Conservation (phyloP, 345 rosid species). For the Euphorbia peplus region DNA sequence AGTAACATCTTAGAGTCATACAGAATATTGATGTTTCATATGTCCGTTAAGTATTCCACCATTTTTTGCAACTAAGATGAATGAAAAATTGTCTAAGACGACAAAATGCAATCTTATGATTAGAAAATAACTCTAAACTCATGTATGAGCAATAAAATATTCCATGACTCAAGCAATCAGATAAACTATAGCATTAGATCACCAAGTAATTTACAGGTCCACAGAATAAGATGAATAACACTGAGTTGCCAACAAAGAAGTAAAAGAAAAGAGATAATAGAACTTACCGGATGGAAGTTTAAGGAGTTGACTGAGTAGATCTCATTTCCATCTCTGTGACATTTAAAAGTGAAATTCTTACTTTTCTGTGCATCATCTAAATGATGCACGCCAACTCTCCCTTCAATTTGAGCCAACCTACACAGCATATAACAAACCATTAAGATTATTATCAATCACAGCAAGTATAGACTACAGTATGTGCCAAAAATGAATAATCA, state of each 20-base stretch:
- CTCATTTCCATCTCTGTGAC: slow-evolving; percentile 90
- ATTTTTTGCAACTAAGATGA: background rate
- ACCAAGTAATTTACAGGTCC: background rate
- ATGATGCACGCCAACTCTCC: slow-evolving; percentile 96
- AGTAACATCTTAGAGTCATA: background rate
- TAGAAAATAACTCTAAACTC: background rate
- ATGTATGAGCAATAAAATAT: background rate
- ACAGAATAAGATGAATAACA: background rate
- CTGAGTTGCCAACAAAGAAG: background rate
- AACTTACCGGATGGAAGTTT: slow-evolving; percentile 93
- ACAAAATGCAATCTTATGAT: background rate
- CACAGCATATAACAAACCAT: slow-evolving; percentile 9
- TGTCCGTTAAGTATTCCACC: background rate
- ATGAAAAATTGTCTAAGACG: background rate
- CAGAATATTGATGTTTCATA: background rate
- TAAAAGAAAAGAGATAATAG: slow-evolving; percentile 3
- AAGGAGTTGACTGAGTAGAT: slow-evolving; percentile 91
- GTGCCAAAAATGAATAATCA: background rate
- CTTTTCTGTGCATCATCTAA: slow-evolving; percentile 77
- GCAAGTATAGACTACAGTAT: background rate
- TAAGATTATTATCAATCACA: background rate
- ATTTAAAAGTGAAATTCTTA: slow-evolving; percentile 94
- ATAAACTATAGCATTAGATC: background rate
- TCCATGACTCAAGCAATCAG: background rate
- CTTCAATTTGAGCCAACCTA: slow-evolving; percentile 99